A percentile compares a stretch with the other conserved stretches of the same genome.
Evolutionary conservation across 2,329 filamentous ascomycete genomes (phyloP).

Genomic region (Fusarium staphyleae): DNA sequence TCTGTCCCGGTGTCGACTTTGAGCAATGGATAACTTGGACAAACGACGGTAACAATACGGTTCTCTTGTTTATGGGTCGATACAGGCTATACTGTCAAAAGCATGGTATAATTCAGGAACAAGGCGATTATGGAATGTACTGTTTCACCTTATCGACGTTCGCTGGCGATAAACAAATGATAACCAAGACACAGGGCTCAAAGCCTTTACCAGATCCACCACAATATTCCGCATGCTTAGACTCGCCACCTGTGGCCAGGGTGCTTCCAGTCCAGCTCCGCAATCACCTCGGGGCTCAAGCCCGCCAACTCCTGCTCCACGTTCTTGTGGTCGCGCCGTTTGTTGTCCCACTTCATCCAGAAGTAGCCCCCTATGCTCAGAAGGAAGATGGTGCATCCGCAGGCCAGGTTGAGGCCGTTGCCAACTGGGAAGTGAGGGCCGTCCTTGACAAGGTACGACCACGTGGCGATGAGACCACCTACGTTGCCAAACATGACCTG

Average conservation of each 20-base stretch:
- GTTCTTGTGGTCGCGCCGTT: conserved; percentile 60
- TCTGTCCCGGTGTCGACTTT: too few relatives aligned
- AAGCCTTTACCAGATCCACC: background rate
- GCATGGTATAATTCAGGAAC: too few relatives aligned
- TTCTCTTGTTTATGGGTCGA: too few relatives aligned
- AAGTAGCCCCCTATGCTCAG: conserved; percentile 55
- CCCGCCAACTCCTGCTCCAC: conserved; percentile 65
- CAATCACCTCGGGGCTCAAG: conserved; percentile 59
- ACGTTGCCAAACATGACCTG: conserved; percentile 49
- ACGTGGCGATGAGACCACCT: conserved; percentile 72
- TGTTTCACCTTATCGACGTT: too few relatives aligned
- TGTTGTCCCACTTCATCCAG: conserved; percentile 72
- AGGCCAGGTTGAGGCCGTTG: conserved; percentile 69
- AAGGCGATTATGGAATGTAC: too few relatives aligned
- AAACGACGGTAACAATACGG: too few relatives aligned
- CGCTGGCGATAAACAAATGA: background rate
- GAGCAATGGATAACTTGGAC: too few relatives aligned
- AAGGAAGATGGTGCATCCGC: conserved; percentile 63
- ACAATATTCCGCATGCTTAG: conserved; percentile 1
- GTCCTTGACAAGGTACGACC: conserved; percentile 69
- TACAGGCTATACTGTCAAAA: too few relatives aligned
- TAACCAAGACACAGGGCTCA: background rate
- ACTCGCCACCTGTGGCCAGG: conserved; percentile 68
- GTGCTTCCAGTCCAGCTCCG: conserved; percentile 72
- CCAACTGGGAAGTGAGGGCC: conserved; percentile 71